Base-by-base conservation (phyloP, 2,329 filamentous ascomycete species). In the Aspergillus fumigatiaffinis region DNA sequence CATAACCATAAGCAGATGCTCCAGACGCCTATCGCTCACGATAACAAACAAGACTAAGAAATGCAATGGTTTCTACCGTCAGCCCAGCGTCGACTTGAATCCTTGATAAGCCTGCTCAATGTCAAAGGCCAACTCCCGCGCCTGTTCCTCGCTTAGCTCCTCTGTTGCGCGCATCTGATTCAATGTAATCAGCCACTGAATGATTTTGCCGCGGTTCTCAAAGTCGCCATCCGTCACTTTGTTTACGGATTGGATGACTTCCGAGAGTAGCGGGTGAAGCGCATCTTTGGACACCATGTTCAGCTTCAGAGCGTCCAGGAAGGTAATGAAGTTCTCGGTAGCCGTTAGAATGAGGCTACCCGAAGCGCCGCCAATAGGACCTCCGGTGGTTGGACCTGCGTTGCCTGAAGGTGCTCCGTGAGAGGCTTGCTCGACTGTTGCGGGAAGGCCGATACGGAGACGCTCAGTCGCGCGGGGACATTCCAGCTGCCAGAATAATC, bases 161-260 rank as follows among this genome's bases (percentile, higher is more conserved):
- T 97, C 92, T 1, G 91, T 92, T 8, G 92, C 94, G 70, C 91
- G 91, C 94, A 99, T 97, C 77, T 97, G 92, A 72, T 99, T 99
- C 62, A 99, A 80, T 6, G 91, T 89, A 68, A 99, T 99, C 64
- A 99, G 82, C 94, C 94, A 99, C 73, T 97, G 92, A 56, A 99
- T 92, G 66, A 99, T 97, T 82, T 97, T 97, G 66, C 90, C 92
- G 64, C 95, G 88, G 71, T 88, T 92, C 65, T 97, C 92, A 72
- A 99, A 99, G 68, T 97, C 93, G 61, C 88, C 85, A 72, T 96
- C 92, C 3, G 93, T 97, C 62, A 99, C 94, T 70, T 95, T 94
- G 77, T 97, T 97, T 63, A 97, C 93, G 2, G 91, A 92, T 70
- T 97, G 93, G 60, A 99, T 99, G 20, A 97, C 91, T 67, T 97